These are phyloP conservation scores for Candida ovalis DNA, from an alignment of 805 yeast species.

Conservation along the genomic window DNA sequence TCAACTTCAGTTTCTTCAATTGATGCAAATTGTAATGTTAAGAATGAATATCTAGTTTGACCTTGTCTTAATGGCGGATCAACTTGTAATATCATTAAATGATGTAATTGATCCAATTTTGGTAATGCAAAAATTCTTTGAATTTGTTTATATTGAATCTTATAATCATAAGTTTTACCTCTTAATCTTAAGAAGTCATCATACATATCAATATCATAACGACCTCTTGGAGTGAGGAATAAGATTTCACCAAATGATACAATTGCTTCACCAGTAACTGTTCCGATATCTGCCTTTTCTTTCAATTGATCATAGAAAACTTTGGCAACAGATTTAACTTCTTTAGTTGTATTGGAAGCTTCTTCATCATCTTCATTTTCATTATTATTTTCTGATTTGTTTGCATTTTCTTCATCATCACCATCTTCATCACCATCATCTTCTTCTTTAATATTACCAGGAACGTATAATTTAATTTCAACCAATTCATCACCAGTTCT, in stretches of 20 bases:
- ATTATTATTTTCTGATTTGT: constrained; percentile 24
- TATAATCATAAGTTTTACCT: constrained; percentile 97
- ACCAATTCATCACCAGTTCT: constrained; percentile 94
- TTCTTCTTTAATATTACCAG: constrained; percentile 67
- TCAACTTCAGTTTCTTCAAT: constrained; percentile 93
- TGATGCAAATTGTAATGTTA: constrained; percentile 82
- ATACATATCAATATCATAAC: constrained; percentile 95
- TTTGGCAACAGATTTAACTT: constrained; percentile 64
- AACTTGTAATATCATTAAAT: constrained; percentile 80
- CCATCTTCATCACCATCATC: constrained; percentile 29
- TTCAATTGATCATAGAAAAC: constrained; percentile 87
- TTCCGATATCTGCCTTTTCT: constrained; percentile 92
- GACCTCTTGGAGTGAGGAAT: constrained; percentile 96
- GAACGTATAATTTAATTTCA: constrained; percentile 89
- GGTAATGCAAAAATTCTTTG: constrained; percentile 91
- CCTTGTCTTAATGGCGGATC: constrained; percentile 99
- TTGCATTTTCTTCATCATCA: constrained; percentile 13
- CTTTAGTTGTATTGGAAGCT: constrained; percentile 25
- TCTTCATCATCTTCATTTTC: constrained; percentile 33
- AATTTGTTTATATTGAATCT: constrained; percentile 83
- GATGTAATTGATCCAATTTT: constrained; percentile 89
- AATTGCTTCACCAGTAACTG: constrained; percentile 90
- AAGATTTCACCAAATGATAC: constrained; percentile 88
- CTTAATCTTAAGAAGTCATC: constrained; percentile 81
- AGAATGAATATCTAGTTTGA: constrained; percentile 91